Base-by-base conservation (phyloP, 495 filamentous ascomycete species). In the Podospora bellae-mahoneyi region DNA sequence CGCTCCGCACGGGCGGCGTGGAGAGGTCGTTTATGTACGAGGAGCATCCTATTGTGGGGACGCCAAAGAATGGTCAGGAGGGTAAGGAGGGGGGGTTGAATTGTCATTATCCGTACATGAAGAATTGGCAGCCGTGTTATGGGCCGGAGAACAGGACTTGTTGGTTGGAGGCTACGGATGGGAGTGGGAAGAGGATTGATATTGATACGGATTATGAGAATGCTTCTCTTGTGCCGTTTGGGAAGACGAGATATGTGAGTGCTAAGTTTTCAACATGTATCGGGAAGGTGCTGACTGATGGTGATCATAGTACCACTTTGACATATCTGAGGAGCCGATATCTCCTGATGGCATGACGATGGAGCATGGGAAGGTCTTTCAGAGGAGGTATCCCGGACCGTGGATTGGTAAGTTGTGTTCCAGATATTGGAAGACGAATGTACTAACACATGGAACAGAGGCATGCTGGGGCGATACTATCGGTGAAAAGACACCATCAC, bases 381-480 rank as follows among this genome's bases (percentile, higher is more conserved):
- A 69, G 5, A 5, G 68, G 0, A 60, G 44, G 0, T 69, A 69
- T 62, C 68, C 68, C 0, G 68, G 68, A 2, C 68, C 68, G 27
- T 69, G 68, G 68, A 39, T 69, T 57, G 68, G 68, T 69, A 13
- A 48, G 68, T 69, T 7, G 0, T 5, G 16, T 4, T 18, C 10
- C 55, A 19, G 18, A 58, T 0, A 4, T 19, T 58, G 5, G 0
- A 15, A 7, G 16, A 9, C n/a, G 4, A 58, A 26, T 5, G 23
- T 58, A 20, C 55, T 58, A 23, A 58, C 55, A 58, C 6, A 58
- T 5, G 5, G 77, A 0, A 79, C 89, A 64, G 79, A 85, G 68
- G 86, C 85, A 0, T 80, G 86, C 60, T 86, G 84, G 81, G 86
- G 86, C 10, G 86, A 89, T 67, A 81, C 71, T 32, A 73, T 85